phyloP scores from a whole-genome alignment of 2,329 filamentous ascomycete species.

The Phialophora macrospora region DNA sequence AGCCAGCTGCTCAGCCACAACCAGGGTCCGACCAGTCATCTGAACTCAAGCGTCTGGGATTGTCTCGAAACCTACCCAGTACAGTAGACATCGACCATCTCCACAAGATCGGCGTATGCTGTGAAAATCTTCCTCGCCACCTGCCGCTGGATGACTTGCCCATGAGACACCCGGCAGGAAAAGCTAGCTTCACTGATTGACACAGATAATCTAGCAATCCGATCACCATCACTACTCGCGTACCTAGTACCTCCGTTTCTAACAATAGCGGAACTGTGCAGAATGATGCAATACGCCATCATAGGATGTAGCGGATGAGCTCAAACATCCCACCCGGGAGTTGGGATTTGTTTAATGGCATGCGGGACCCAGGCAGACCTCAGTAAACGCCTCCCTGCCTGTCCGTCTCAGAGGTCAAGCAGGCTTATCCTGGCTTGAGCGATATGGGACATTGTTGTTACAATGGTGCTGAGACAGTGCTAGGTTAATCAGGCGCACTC shows the following conservation, averaged over 20 bases:
- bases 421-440: not conserved
- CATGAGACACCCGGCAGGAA: not conserved
- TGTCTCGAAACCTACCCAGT: not conserved
- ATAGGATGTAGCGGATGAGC: not conserved
- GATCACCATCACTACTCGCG: conserved; percentile 4
- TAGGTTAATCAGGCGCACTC: not conserved
- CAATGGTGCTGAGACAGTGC: not conserved
- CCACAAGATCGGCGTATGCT: conserved; percentile 14
- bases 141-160: not conserved
- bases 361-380: not conserved
- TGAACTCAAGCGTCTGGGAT: not conserved
- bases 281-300: not conserved
- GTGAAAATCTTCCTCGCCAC: conserved; percentile 14
- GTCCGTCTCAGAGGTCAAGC: too few species aligned
- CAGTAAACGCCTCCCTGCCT: not conserved
- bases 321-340: not conserved
- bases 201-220: not conserved
- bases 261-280: conserved; percentile 9
- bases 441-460: not conserved
- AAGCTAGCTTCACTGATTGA: conserved; percentile 7
- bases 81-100: not conserved
- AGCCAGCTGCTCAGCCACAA: conserved; percentile 22
- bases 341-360: too few species aligned
- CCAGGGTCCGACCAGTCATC: conserved; percentile 19
- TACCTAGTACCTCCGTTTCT: not conserved